phyloP scores from a whole-genome alignment of 345 rosid species.

The Carallia brachiata region DNA sequence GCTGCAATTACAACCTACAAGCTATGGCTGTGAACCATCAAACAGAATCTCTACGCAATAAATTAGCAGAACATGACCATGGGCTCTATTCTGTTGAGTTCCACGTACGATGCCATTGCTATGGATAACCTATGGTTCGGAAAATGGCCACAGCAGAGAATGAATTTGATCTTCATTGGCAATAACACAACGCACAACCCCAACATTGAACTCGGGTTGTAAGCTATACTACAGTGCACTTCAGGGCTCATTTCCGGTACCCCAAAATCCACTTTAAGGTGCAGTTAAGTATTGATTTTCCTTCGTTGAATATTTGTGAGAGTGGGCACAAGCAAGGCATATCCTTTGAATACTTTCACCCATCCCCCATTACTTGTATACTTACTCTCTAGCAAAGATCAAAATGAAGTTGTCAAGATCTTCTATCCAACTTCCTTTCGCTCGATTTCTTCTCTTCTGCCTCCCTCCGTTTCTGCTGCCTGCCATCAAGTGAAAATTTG shows the following conservation, averaged over 20 bases:
- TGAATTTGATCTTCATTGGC: too few relatives aligned
- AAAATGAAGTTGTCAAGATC: conserved; percentile 42
- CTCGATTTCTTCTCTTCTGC: conserved; percentile 72
- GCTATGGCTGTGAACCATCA: too few relatives aligned
- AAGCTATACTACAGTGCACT: conserved; percentile 8
- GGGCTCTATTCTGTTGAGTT: too few relatives aligned
- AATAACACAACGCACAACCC: too few relatives aligned
- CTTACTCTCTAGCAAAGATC: neutral
- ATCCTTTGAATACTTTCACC: neutral
- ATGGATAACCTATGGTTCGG: too few relatives aligned
- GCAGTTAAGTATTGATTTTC: neutral
- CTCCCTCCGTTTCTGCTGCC: conserved; percentile 87
- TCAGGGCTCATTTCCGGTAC: neutral
- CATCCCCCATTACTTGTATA: neutral
- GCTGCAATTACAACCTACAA: too few relatives aligned
- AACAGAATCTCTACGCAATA: too few relatives aligned
- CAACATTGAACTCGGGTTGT: neutral
- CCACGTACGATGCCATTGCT: too few relatives aligned
- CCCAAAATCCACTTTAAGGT: neutral
- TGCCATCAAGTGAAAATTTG: conserved; percentile 24
- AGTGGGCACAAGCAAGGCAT: neutral
- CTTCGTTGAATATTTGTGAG: neutral
- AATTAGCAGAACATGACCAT: too few relatives aligned
- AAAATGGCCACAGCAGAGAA: too few relatives aligned
- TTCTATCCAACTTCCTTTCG: conserved; percentile 69